Base-by-base conservation (phyloP, 2,329 filamentous ascomycete species). In the Cordyceps cateniannulata region DNA sequence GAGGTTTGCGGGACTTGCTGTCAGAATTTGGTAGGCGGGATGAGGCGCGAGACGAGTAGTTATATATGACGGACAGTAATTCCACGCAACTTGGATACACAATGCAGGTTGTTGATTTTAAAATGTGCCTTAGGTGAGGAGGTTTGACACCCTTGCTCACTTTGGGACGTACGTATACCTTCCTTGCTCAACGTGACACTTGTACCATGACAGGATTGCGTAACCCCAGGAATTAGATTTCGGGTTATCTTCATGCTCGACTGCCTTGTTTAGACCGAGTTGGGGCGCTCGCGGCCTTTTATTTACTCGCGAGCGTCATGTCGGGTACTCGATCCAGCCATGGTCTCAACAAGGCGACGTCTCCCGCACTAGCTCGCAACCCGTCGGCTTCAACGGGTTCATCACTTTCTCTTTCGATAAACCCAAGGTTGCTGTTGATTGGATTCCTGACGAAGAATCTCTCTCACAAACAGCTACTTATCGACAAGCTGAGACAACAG, bases 61-160 rank as follows among this genome's bases (percentile, higher is more conserved):
- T 40, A 45, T 42, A 49, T 16, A 49, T n/a, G 44, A n/a, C 32
- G 32, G 54, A 9, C 29, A 49, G 44, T 48, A 25, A 27, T 40
- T 56, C 53, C 53, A 56, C 27, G 53, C 40, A 56, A 47, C 29
- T 57, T 42, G 54, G 22, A 49, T 32, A 49, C 20, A 44, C 20
- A 22, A 25, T 25, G 22, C 10, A 14, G 25, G 5, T 25, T 47
- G 44, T 5, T 24, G 6, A 10, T 4, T 9, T 8, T 22, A 16
- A 25, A 10, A 3, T 45, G 12, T 10, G 42, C 14, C 42, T 7
- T n/a, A 4, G 10, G 42, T 45, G 42, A 45, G n/a, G 40, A 4
- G 40, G 16, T n/a, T 7, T 42, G 12, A 16, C 5, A n/a, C 3
- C 16, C 40, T 18, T 16, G 16, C 18, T 42, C 18, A 8, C 18